phyloP scores from a whole-genome alignment of 306 rosid genomes.

The Cotoneaster glaucophyllus region DNA sequence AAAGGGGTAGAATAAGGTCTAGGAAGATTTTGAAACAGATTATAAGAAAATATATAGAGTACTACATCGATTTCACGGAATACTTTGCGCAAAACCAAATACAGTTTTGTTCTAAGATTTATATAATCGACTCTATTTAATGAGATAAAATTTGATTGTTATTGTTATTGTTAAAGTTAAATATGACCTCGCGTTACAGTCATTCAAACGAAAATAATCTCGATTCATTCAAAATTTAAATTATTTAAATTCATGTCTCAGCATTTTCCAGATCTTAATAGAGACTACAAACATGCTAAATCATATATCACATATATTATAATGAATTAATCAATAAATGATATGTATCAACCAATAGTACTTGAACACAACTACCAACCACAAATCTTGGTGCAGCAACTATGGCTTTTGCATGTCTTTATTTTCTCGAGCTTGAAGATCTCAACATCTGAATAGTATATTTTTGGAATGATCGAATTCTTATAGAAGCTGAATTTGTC shows the following conservation, averaged over 20 bases:
- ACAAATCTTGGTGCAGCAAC: constrained; percentile 1
- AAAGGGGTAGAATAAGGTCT: too few species aligned
- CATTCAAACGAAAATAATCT: too few species aligned
- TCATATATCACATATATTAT: not conserved
- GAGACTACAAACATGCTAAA: not conserved
- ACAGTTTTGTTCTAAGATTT: too few species aligned
- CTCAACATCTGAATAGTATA: constrained; percentile 2
- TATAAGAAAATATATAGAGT: too few species aligned
- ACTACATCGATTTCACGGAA: too few species aligned
- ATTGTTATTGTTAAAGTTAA: too few species aligned
- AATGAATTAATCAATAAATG: not conserved
- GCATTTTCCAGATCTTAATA: not conserved
- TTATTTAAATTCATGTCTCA: not conserved
- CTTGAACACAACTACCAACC: not conserved
- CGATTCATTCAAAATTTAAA: too few species aligned
- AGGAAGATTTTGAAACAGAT: too few species aligned
- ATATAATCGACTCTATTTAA: too few species aligned
- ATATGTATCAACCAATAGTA: not conserved
- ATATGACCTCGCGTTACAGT: too few species aligned
- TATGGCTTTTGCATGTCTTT: not conserved
- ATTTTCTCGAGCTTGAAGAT: not conserved
- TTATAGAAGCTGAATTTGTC: not conserved
- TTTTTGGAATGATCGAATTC: not conserved
- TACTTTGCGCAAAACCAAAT: too few species aligned
- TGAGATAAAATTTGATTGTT: too few species aligned